Evolutionary conservation across 805 yeast genomes (phyloP).

Genomic region (Pichia kluyveri): DNA sequence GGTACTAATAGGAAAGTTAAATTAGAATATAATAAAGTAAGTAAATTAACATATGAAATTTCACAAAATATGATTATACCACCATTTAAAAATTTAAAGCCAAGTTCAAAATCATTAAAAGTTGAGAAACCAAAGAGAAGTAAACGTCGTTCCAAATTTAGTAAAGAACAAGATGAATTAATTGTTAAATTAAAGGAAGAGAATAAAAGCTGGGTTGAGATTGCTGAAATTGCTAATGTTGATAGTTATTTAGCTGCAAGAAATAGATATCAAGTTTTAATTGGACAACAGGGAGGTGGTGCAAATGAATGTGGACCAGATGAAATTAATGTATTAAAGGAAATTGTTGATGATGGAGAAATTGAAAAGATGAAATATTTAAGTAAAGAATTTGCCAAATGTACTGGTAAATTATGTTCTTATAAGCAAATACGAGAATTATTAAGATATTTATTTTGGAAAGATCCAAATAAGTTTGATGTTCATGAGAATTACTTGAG

Average conservation of each 20-base stretch:
- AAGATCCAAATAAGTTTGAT: constrained; percentile 50
- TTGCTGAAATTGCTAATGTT: constrained; percentile 55
- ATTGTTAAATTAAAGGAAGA: constrained; percentile 51
- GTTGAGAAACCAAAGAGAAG: constrained; percentile 33
- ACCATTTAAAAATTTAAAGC: constrained; percentile 20
- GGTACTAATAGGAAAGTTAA: constrained; percentile 1
- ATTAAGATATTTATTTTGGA: constrained; percentile 42
- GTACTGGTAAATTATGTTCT: constrained; percentile 41
- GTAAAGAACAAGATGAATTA: constrained; percentile 57
- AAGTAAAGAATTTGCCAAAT: constrained; percentile 51
- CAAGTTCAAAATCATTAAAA: constrained; percentile 15
- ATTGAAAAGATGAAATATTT: constrained; percentile 59
- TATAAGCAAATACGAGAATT: constrained; percentile 48
- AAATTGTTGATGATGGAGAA: constrained; percentile 59
- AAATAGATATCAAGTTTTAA: constrained; percentile 68
- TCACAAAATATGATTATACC: constrained; percentile 22
- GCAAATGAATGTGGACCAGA: constrained; percentile 52
- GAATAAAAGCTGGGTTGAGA: constrained; percentile 67
- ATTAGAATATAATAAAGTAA: constrained; percentile 13
- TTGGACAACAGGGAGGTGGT: constrained; percentile 78
- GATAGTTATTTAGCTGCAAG: constrained; percentile 66
- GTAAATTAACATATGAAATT: constrained; percentile 16
- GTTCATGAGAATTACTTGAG: constrained; percentile 37
- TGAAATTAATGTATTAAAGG: constrained; percentile 43
- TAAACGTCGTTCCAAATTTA: constrained; percentile 59